A percentile compares a stretch with the other conserved stretches of the same genome.
Conservation (phyloP, 306 rosid genomes). For the Gastrolobium villosum region DNA sequence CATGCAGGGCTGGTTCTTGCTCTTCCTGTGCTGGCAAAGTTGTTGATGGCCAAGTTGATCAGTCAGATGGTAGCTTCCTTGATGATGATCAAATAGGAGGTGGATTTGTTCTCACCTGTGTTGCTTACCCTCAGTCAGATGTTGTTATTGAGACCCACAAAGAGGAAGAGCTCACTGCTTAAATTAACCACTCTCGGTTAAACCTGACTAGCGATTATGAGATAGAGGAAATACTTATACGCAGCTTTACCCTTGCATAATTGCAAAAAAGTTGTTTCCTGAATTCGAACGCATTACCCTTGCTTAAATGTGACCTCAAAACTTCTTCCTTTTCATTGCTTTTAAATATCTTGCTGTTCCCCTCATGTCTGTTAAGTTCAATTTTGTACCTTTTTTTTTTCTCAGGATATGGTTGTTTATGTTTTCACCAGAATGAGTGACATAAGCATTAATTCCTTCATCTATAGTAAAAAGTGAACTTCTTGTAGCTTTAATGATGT, state of each 20-base stretch:
- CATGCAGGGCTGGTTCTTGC: slow-evolving; percentile 96
- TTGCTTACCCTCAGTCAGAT: slow-evolving; percentile 69
- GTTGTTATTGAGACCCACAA: slow-evolving; percentile 81
- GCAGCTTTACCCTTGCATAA: too few relatives aligned
- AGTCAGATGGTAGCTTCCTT: slow-evolving; percentile 80
- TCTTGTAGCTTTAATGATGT: slow-evolving; percentile 39
- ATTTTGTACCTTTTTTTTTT: slow-evolving; percentile 21
- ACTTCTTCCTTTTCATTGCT: neutral
- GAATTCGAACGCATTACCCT: too few relatives aligned
- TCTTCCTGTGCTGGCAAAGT: slow-evolving; percentile 87
- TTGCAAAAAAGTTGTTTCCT: too few relatives aligned
- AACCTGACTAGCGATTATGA: too few relatives aligned
- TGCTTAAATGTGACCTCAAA: neutral
- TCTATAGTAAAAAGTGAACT: slow-evolving; percentile 46
- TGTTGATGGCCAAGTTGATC: slow-evolving; percentile 60
- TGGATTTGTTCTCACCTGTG: slow-evolving; percentile 84
- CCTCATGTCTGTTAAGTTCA: slow-evolving; percentile 30
- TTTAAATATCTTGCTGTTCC: neutral
- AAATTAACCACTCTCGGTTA: too few relatives aligned
- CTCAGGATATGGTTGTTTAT: slow-evolving; percentile 34
- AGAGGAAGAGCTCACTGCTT: slow-evolving; percentile 79
- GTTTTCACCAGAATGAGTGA: slow-evolving; percentile 37
- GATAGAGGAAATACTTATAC: too few relatives aligned
- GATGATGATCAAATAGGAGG: slow-evolving; percentile 63
- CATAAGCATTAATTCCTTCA: slow-evolving; percentile 31